These are phyloP conservation scores for Colletotrichum coccodes DNA, from an alignment of 2,329 filamentous ascomycete species.

Conservation along the genomic window DNA sequence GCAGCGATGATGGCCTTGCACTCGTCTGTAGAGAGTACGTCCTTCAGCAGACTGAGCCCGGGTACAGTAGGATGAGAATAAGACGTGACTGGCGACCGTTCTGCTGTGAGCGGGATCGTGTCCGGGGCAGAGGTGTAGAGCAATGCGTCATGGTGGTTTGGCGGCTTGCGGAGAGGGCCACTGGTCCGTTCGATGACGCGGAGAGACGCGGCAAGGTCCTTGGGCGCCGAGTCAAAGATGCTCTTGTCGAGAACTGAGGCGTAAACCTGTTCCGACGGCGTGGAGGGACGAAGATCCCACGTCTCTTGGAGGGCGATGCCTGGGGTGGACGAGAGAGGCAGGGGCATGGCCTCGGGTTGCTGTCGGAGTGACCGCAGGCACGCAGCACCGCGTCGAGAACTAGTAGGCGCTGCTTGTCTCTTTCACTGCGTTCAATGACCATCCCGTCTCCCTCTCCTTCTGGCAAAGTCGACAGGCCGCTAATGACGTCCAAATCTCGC, in stretches of 20 bases:
- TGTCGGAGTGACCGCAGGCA: slow-evolving; percentile 70
- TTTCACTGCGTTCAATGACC: slow-evolving; percentile 48
- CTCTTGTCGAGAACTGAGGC: slow-evolving; percentile 68
- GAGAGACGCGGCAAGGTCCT: slow-evolving; percentile 53
- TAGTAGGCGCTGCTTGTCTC: slow-evolving; percentile 65
- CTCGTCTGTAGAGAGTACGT: slow-evolving; percentile 69
- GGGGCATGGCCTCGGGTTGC: slow-evolving; percentile 43
- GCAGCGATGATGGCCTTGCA: slow-evolving; percentile 75
- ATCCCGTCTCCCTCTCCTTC: slow-evolving; percentile 46
- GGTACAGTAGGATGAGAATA: slow-evolving; percentile 72
- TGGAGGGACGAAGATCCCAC: slow-evolving; percentile 66
- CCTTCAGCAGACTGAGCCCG: slow-evolving; percentile 66
- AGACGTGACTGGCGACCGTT: slow-evolving; percentile 58
- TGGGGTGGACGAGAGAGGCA: slow-evolving; percentile 41
- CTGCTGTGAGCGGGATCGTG: slow-evolving; percentile 60
- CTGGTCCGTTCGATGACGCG: slow-evolving; percentile 70
- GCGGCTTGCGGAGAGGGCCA: slow-evolving; percentile 70
- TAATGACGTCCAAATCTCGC: slow-evolving; percentile 75
- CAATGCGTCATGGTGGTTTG: slow-evolving; percentile 74
- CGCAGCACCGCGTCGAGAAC: slow-evolving; percentile 73
- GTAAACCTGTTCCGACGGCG: slow-evolving; percentile 57
- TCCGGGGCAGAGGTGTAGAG: slow-evolving; percentile 70
- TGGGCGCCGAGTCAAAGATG: slow-evolving; percentile 55
- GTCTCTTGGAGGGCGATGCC: slow-evolving; percentile 66
- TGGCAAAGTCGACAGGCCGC: slow-evolving; percentile 68